Conservation (phyloP, 2,329 filamentous ascomycete species). For the Delphinella strobiligena region DNA sequence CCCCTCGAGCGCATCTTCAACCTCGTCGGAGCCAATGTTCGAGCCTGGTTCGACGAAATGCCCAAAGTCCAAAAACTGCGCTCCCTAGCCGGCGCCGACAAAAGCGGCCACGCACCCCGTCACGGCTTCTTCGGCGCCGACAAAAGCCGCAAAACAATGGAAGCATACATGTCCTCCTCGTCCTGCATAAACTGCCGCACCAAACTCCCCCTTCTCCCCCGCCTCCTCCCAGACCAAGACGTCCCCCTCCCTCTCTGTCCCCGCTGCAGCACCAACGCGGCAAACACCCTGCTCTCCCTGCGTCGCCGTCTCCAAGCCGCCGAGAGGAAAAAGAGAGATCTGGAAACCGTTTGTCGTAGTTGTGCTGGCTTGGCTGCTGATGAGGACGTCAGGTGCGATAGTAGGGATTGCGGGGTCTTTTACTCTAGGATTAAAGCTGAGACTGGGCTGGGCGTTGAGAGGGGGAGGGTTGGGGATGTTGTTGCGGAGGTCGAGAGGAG, state of each 20-base stretch:
- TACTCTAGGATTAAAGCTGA: constrained; percentile 61
- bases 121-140: constrained; percentile 4
- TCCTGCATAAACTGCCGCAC: constrained; percentile 66
- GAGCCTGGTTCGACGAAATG: constrained; percentile 93
- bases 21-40: constrained; percentile 81
- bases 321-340: constrained; percentile 51
- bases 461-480: constrained; percentile 27
- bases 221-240: constrained; percentile 11
- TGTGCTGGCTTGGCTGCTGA: constrained; percentile 63
- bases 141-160: constrained; percentile 58
- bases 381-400: constrained; percentile 78
- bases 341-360: constrained; percentile 63
- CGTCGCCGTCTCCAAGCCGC: constrained; percentile 48
- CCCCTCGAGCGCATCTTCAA: constrained; percentile 95
- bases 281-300: constrained; percentile 52
- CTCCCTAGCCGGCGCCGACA: neutral
- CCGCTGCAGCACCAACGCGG: constrained; percentile 42
- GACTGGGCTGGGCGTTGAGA: constrained; percentile 31
- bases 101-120: constrained; percentile 12
- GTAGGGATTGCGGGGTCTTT: constrained; percentile 84
- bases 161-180: constrained; percentile 78
- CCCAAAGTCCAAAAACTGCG: constrained; percentile 73
- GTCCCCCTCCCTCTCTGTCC: constrained; percentile 41
- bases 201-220: constrained; percentile 36
- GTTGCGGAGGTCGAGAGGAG: constrained; percentile 29